A percentile compares a stretch with the other conserved stretches of the same genome.
phyloP scores from a whole-genome alignment of 116 monocot genomes.

The Papilionanthe hybrid region DNA sequence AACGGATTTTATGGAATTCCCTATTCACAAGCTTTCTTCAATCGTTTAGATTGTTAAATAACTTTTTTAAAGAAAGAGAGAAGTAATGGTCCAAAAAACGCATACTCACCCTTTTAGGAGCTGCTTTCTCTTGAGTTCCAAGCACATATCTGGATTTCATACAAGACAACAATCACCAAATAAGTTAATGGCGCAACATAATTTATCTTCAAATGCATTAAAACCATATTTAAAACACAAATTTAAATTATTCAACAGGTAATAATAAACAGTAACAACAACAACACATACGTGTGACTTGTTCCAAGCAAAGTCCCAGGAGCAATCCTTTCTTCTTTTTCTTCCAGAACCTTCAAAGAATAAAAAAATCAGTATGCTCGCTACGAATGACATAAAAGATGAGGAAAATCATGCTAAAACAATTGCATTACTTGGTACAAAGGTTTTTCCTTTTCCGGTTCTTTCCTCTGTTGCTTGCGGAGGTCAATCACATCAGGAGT shows the following conservation, averaged over 20 bases:
- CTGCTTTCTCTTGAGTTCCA: slow-evolving; percentile 71
- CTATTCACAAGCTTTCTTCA: no score
- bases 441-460: slow-evolving; percentile 82
- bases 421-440: slow-evolving; percentile 70
- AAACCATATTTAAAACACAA: neutral
- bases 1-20: no score
- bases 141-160: slow-evolving; percentile 57
- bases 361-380: neutral
- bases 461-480: slow-evolving; percentile 96
- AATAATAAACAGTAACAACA: neutral
- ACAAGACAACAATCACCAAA: slow-evolving; percentile 4
- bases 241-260: neutral
- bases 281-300: slow-evolving; percentile 68
- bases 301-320: slow-evolving; percentile 88
- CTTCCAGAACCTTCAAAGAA: slow-evolving; percentile 72
- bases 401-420: neutral
- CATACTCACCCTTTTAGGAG: slow-evolving; percentile 66
- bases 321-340: slow-evolving; percentile 95
- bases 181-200: neutral
- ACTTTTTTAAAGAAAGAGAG: no score
- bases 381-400: neutral
- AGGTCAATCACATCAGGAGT: slow-evolving; percentile 99
- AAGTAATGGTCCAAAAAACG: no score
- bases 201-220: neutral
- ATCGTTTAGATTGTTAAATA: no score